phyloP scores from a whole-genome alignment of 2,329 filamentous ascomycete genomes.

The Ascochyta lentis region DNA sequence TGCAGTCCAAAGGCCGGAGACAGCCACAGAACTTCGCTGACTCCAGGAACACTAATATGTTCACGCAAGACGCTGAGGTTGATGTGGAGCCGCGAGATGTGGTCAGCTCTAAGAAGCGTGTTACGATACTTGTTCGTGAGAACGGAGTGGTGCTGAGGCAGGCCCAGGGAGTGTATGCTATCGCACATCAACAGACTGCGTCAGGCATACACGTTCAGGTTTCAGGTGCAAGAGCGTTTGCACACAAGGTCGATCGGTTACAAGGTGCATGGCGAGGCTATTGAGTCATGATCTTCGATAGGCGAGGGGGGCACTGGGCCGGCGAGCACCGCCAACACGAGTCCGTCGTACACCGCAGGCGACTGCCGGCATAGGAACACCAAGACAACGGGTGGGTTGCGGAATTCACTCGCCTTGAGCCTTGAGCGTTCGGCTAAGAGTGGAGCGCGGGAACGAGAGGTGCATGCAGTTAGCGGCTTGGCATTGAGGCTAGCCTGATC shows the following conservation, averaged over 20 bases:
- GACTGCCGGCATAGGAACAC: background rate
- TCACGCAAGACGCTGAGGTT: too few species aligned
- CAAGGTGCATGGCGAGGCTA: background rate
- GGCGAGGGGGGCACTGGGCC: background rate
- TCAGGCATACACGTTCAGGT: background rate
- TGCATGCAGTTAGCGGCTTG: background rate
- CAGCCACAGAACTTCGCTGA: too few species aligned
- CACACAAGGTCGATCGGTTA: background rate
- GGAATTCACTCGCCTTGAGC: constrained; percentile 3
- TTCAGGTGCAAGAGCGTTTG: background rate
- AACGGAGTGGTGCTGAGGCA: background rate
- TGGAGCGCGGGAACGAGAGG: constrained; percentile 6
- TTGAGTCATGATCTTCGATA: background rate
- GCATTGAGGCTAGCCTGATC: background rate
- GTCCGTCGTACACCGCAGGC: background rate
- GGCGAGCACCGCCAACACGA: background rate
- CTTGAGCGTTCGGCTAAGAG: constrained; percentile 14
- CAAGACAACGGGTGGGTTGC: constrained; percentile 2
- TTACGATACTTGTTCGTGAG: background rate
- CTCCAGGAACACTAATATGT: too few species aligned
- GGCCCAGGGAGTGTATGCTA: background rate
- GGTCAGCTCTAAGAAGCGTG: too few species aligned
- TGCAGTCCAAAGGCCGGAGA: too few species aligned
- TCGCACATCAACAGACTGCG: background rate
- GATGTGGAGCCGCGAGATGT: too few species aligned